Evolutionary conservation across 1,139 yeast species (phyloP), one percentile per base, ranked within the genome.

Genomic region (Yamadazyma trypodendri): DNA sequence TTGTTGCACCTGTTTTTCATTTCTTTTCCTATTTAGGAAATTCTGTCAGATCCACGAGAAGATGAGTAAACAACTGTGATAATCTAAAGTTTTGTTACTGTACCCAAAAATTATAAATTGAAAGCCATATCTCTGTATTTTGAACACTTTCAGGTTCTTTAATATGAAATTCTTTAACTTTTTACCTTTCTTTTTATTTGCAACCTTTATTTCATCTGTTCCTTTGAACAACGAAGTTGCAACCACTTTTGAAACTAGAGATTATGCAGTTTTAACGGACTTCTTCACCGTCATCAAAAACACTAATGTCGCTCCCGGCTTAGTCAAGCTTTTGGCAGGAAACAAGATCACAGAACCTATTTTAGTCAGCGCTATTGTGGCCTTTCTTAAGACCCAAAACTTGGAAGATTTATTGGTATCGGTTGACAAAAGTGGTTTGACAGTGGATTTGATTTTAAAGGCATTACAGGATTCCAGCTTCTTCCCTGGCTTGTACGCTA

Each of bases 351-450:
- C 52, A 18, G 53, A 51, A 36, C 52, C 52, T 30, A 44, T 48
- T 17, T 45, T 51, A 35, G 61, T 56, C 8, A 49, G 59, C 32
- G 50, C 58, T 28, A 48, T 49, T 38, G 64, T 61, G 12, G 50
- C 49, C 11, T 50, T 63, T 34, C 44, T 60, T 30, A 54, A 58
- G 28, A 39, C 54, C 24, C 48, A 55, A 25, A 54, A 59, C 40
- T 45, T 60, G 41, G 42, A 57, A 17, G 60, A 60, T 39, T 46
- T 63, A 24, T 49, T 62, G 27, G 47, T 44, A 41, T 61, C 65
- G 2, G 50, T 61, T 34, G 52, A 60, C 31, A 55, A 57, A 35
- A 63, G 68, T 2, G 61, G 63, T 2, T 52, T 62, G 37, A 49
- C 56, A 9, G 48, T 56, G 16, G 65, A 61, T 34, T 45, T 57